Evolutionary conservation across 345 rosid species (phyloP), one percentile per base, ranked within the genome.

Genomic region (Nephelium lappaceum): DNA sequence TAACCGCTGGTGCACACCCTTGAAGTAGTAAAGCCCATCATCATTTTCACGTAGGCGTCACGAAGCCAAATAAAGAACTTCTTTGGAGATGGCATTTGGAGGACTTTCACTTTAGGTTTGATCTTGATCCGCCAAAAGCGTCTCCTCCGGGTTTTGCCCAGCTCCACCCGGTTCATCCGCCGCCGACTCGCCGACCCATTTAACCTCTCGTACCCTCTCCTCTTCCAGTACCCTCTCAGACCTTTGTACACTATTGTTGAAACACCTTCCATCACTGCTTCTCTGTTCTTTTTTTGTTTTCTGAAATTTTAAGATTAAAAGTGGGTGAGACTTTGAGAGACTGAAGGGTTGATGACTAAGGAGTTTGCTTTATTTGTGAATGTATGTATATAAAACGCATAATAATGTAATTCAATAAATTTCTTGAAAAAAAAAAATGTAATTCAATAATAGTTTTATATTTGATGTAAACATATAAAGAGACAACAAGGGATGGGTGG

Each of bases 21-120:
- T 10, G 90, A 83, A 69, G 76, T 86, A 5, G 91, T 90, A 5
- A 91, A 51, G 16, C 88, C 70, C 41, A 90, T 72, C 92, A 90
- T 90, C 91, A 85, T 82, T 25, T 83, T 90, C 71, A 87, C 90
- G 77, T 89, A 90, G 0, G 92, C 88, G 61, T 88, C 94, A 2
- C 91, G 85, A 0, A 90, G 85, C 91, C 91, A 87, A 18, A 80
- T 66, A 16, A 90, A 67, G 58, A 82, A 78, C 71, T 73, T 86
- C 84, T 82, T 87, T 0, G 92, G 88, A 27, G 86, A 77, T 0
- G 83, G 27, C 31, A 60, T 24, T 61, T 61, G 75, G 5, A 75
- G n/a, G 42, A 85, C 14, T 74, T 70, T 82, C 9, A 88, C 80
- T 86, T 84, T 88, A 0, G 89, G 87, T 79, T 77, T 85, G 69